These are phyloP conservation scores for Papiliotrema fonsecae DNA, from an alignment of 1,284 basidiomycete genomes.

Conservation along the genomic window DNA sequence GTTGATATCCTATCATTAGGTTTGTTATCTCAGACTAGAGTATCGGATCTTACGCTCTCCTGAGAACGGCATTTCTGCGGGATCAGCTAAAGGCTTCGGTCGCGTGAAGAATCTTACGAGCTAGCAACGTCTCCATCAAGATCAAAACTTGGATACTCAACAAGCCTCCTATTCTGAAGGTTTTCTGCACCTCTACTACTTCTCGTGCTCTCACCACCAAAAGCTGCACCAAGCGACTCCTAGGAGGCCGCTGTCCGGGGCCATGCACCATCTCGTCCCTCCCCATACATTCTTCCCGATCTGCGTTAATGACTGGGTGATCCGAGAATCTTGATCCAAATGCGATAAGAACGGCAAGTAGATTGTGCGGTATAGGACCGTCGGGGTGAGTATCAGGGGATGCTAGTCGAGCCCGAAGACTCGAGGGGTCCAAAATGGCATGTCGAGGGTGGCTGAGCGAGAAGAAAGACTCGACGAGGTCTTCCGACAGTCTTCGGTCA, in stretches of 20 bases:
- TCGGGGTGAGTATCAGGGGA: slow-evolving; percentile 34
- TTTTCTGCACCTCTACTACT: slow-evolving; percentile 76
- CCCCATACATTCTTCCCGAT: slow-evolving; percentile 56
- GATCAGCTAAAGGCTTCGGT: not conserved
- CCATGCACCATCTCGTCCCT: slow-evolving; percentile 15
- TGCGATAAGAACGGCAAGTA: slow-evolving; percentile 81
- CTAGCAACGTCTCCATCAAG: slow-evolving; percentile 34
- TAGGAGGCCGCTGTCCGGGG: slow-evolving; percentile 10
- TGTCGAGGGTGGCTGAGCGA: slow-evolving; percentile 76
- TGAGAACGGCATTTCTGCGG: slow-evolving; percentile 6
- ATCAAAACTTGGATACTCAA: slow-evolving; percentile 60
- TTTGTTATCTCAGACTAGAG: not conserved
- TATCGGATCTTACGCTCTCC: slow-evolving; percentile 6
- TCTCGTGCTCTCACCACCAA: slow-evolving; percentile 74
- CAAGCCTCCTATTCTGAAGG: slow-evolving; percentile 69
- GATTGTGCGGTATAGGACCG: slow-evolving; percentile 59
- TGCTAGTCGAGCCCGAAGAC: slow-evolving; percentile 58
- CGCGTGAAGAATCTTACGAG: slow-evolving; percentile 16
- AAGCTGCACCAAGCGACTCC: slow-evolving; percentile 70
- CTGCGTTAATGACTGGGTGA: slow-evolving; percentile 70
- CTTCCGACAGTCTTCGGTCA: slow-evolving; percentile 65
- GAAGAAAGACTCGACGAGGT: slow-evolving; percentile 71
- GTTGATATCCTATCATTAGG: slow-evolving; percentile 21
- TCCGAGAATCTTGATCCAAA: slow-evolving; percentile 91
- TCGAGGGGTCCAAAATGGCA: slow-evolving; percentile 69